Conservation (phyloP, 257 asterid genomes). For the Rehmannia glutinosa region DNA sequence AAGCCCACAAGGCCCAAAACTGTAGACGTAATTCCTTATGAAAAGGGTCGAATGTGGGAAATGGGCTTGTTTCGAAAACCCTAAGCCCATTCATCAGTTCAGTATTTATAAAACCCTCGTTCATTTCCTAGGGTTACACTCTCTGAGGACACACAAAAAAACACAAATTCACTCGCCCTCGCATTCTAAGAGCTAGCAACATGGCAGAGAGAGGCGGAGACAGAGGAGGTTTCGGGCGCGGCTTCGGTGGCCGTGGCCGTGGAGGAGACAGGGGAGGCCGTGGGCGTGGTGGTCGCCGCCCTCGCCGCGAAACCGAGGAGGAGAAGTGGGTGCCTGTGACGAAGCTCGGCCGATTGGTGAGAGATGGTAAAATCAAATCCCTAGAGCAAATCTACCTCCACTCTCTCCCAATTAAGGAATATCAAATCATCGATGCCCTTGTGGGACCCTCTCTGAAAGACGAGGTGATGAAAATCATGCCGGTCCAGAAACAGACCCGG, state of each 20-base stretch:
- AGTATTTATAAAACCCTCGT: conserved; percentile 6
- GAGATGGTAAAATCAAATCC: conserved; percentile 55
- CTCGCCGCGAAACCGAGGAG: conserved; percentile 75
- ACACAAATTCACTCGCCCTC: conserved; percentile 6
- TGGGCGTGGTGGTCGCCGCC: neutral
- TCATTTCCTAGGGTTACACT: conserved; percentile 21
- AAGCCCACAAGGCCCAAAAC: neutral
- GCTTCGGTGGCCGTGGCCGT: conserved; percentile 24
- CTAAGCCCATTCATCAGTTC: neutral
- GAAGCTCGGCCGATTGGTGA: conserved; percentile 71
- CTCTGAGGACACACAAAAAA: neutral
- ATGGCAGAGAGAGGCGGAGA: conserved; percentile 27
- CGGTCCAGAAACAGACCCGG: conserved; percentile 73
- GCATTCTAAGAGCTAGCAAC: neutral
- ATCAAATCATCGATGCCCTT: conserved; percentile 62
- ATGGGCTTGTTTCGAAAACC: neutral
- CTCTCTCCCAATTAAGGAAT: conserved; percentile 83
- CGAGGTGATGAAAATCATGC: conserved; percentile 61
- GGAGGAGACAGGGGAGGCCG: conserved; percentile 10
- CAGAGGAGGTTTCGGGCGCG: neutral
- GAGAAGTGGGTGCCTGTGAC: conserved; percentile 93
- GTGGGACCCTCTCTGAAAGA: conserved; percentile 22
- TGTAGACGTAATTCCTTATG: neutral
- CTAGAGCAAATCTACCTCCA: conserved; percentile 82
- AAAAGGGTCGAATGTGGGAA: neutral